Conservation (phyloP, 1,284 basidiomycete genomes). For the Hortiboletus rubellus region DNA sequence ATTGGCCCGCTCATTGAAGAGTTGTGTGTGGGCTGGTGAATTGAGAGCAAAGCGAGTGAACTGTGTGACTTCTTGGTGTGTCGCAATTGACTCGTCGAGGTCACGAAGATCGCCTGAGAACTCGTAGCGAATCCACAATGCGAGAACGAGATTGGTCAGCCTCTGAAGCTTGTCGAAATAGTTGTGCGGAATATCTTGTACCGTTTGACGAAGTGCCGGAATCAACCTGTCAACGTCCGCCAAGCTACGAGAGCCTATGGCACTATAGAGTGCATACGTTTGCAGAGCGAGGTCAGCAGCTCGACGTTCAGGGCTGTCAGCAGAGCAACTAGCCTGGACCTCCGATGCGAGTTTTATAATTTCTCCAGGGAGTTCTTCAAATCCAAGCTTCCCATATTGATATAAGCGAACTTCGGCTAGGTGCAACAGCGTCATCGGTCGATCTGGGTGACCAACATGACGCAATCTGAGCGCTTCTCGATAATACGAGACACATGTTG, state of each 20-base stretch:
- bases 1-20: not conserved
- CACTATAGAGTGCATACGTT: not conserved
- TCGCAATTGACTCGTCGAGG: constrained; percentile 5
- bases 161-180: constrained; percentile 2
- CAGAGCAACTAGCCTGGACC: not conserved
- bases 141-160: constrained; percentile 7
- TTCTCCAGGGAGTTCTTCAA: not conserved
- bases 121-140: constrained; percentile 1
- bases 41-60: not conserved
- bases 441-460: not conserved
- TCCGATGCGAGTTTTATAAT: not conserved
- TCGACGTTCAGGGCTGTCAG: not conserved
- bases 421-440: not conserved
- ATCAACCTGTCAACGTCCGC: not conserved
- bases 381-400: not conserved
- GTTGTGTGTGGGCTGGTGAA: too few relatives aligned
- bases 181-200: not conserved
- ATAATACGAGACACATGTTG: constrained; percentile 1
- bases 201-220: not conserved
- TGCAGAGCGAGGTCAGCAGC: not conserved
- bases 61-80: not conserved
- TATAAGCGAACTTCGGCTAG: constrained; percentile 3
- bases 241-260: not conserved
- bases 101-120: not conserved
- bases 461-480: constrained; percentile 5